Evolutionary conservation across 2,329 filamentous ascomycete species (phyloP).

Genomic region (Penicillium sp.): DNA sequence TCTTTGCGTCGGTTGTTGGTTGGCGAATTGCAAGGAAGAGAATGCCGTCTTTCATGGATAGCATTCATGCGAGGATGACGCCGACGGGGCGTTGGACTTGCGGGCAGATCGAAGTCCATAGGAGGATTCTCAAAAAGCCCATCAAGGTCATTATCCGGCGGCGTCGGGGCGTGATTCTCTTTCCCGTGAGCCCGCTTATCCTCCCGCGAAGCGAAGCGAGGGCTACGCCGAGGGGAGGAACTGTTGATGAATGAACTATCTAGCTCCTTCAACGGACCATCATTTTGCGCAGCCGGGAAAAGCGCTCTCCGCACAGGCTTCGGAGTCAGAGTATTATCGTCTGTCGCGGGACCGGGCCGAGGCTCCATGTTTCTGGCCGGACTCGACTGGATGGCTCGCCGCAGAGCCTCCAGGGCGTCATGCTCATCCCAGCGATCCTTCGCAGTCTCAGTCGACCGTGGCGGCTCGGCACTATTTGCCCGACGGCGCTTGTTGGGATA

Average conservation of each 20-base stretch:
- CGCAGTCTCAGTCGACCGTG: conserved; percentile 34
- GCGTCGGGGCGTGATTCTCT: conserved; percentile 53
- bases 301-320: conserved; percentile 51
- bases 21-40: conserved; percentile 39
- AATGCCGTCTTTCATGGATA: conserved; percentile 35
- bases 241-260: conserved; percentile 43
- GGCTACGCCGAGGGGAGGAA: conserved; percentile 46
- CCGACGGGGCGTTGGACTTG: conserved; percentile 53
- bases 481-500: conserved; percentile 43
- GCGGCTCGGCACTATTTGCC: conserved; percentile 49
- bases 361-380: conserved; percentile 53
- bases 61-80: conserved; percentile 51
- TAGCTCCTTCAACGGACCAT: conserved; percentile 37
- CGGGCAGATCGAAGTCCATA: conserved; percentile 54
- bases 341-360: conserved; percentile 36
- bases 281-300: conserved; percentile 41
- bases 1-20: conserved; percentile 28
- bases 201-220: conserved; percentile 36
- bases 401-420: conserved; percentile 47
- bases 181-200: conserved; percentile 51
- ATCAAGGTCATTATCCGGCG: conserved; percentile 57
- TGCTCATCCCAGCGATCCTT: conserved; percentile 37
- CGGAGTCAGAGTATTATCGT: conserved; percentile 55
- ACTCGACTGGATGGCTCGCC: conserved; percentile 60
- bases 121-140: conserved; percentile 63